These are phyloP conservation scores for Lactuca saligna DNA, from an alignment of 129 eudicot species.

Conservation along the genomic window DNA sequence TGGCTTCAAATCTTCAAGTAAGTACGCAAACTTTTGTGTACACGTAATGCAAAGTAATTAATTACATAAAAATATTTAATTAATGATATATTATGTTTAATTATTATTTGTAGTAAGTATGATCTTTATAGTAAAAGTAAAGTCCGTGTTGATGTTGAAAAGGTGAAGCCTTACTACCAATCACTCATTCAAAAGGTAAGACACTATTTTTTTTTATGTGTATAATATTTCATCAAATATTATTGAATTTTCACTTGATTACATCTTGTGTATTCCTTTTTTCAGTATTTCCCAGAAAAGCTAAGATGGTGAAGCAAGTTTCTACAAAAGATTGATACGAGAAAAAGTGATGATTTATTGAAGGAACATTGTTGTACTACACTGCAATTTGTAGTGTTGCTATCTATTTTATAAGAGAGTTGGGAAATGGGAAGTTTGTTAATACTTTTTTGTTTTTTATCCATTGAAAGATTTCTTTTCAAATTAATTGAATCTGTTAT, in stretches of 20 bases:
- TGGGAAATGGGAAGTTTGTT: conserved; percentile 5
- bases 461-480: not conserved
- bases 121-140: conserved; percentile 95
- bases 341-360: not conserved
- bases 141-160: conserved; percentile 67
- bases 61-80: not conserved
- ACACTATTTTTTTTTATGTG: not conserved
- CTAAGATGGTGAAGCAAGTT: conserved; percentile 52
- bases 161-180: conserved; percentile 82
- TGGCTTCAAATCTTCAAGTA: conserved; percentile 93
- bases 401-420: not conserved
- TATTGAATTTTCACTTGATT: not conserved
- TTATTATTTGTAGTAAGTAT: conserved; percentile 58
- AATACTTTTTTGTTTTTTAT: not conserved
- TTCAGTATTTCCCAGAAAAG: conserved; percentile 65
- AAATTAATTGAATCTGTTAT: conserved; percentile 1
- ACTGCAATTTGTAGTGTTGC: conserved; percentile 1
- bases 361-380: not conserved
- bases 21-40: not conserved
- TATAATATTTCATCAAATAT: not conserved
- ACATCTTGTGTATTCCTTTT: not conserved
- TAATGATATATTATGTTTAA: not conserved
- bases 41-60: not conserved
- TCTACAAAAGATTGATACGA: not conserved
- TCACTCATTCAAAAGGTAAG: conserved; percentile 83